Base-by-base conservation (phyloP, 2,329 filamentous ascomycete genomes). In the Cladophialophora bantiana region DNA sequence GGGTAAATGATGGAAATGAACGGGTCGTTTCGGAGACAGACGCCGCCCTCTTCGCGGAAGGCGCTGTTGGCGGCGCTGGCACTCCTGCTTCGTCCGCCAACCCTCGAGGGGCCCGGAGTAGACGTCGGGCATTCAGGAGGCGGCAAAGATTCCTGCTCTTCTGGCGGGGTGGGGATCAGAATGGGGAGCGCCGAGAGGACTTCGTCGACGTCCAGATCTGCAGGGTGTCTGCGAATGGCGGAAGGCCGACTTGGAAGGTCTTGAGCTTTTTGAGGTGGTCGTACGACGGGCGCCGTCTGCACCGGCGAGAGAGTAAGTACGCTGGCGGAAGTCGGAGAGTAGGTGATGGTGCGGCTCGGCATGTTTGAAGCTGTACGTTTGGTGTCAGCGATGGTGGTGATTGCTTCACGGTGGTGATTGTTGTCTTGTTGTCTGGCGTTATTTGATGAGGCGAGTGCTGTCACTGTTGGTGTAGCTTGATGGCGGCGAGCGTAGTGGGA, bases 141-240 rank as follows among this genome's bases (percentile, higher is more conserved):
- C 20, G n/a, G 6, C n/a, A 7, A 5, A 48, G 7, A 48, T 10
- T 2, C n/a, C 42, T 48, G n/a, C 7, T 20, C 7, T 48, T 10
- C 42, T 20, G n/a, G 10, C 1, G 15, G 42, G 42, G 20, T 20
- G n/a, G 42, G 42, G 6, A 31, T 50, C 18, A 6, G 6, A 18
- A 50, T 50, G 45, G 18, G 45, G 45, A 50, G 45, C 45, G n/a
- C 45, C 45, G 45, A 50, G 6, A 50, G 18, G 45, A 50, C 26
- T 3, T 50, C 45, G 18, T 50, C 45, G 15, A 50, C 26, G 45
- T 26, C 26, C 18, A 50, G 9, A 20, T 50, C 45, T 10, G 18
- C 45, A 18, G 20, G 18, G 18, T 50, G 7, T 7, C 18, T 10
- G 45, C 45, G 18, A 50, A 26, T 3, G 26, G 26, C 26, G 26